Base-by-base conservation (phyloP, 2,329 filamentous ascomycete species). In the Neonectria ditissima region DNA sequence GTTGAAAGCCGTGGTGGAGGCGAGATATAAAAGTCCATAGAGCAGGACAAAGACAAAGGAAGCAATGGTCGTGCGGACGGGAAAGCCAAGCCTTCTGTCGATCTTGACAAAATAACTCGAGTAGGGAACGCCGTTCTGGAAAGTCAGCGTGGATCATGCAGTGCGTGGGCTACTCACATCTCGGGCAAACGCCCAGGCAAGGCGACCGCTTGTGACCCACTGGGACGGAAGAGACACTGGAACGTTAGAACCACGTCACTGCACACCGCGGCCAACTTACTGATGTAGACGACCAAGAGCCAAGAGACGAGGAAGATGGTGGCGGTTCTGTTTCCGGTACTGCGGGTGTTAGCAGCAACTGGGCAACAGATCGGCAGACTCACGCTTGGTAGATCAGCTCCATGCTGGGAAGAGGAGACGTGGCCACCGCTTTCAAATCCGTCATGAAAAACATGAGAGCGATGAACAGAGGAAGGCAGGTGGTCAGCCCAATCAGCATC, bases 371-470 rank as follows among this genome's bases (percentile, higher is more conserved):
- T n/a, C 32, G 16, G 6, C 2, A 3, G 14, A n/a, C 50, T 59
- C 41, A 65, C 59, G 63, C 63, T 22, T 65, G 63, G 13, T 59
- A 59, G 2, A 63, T 43, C 2, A 65, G 11, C 45, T 65, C 63
- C 59, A 65, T 63, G 18, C 63, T 65, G 4, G 63, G 63, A 4
- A 65, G 55, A 5, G 59, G 59, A 4, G 63, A 65, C 6, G 30
- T 28, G 8, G 26, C 24, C 20, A 65, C 59, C 1, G 55, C 55
- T 22, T 65, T 59, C 3, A 65, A 9, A n/a, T 65, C 63, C 0
- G 59, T 65, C 59, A 63, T 63, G 39, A 63, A 65, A 13, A 20
- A 65, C 45, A 65, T 59, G 9, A 65, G 26, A 10, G 63, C 59
- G 13, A 65, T 47, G 2, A 63, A 55, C 3, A 63, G 37, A 24